These are phyloP conservation scores for Didymella glomerata DNA, from an alignment of 2,329 filamentous ascomycete genomes.

Conservation along the genomic window DNA sequence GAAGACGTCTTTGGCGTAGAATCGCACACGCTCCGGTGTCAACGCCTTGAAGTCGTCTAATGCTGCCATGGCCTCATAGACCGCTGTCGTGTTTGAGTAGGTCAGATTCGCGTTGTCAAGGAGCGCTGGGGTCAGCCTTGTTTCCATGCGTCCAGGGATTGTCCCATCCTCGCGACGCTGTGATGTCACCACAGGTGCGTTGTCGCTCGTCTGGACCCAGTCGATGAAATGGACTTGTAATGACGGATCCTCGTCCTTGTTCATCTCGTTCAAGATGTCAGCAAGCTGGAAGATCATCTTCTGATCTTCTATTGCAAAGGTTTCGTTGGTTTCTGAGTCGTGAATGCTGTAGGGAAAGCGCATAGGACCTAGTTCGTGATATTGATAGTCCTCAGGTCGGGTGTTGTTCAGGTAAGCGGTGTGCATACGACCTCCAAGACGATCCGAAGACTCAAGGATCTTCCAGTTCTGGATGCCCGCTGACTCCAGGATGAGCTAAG, in stretches of 20 bases:
- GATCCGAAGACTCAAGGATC: constrained; percentile 67
- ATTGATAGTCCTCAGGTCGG: constrained; percentile 66
- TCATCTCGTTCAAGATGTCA: constrained; percentile 66
- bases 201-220: constrained; percentile 64
- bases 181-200: constrained; percentile 55
- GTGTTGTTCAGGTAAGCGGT: constrained; percentile 67
- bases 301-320: constrained; percentile 65
- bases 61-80: constrained; percentile 24
- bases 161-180: constrained; percentile 25
- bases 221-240: constrained; percentile 65
- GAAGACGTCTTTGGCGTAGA: constrained; percentile 57
- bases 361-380: constrained; percentile 71
- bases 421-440: constrained; percentile 69
- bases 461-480: constrained; percentile 65
- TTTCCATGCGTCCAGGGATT: constrained; percentile 22
- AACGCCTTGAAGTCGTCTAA: constrained; percentile 27
- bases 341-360: constrained; percentile 62
- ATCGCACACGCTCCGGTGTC: constrained; percentile 31
- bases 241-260: constrained; percentile 55
- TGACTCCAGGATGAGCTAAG: constrained; percentile 47
- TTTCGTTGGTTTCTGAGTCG: constrained; percentile 60
- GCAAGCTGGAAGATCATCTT: constrained; percentile 69
- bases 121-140: constrained; percentile 9
- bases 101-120: constrained; percentile 24
- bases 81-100: constrained; percentile 23